Evolutionary conservation across 139 green algal genomes (phyloP), one percentile per base, ranked within the genome.

Genomic region (Micromonas pusilla): DNA sequence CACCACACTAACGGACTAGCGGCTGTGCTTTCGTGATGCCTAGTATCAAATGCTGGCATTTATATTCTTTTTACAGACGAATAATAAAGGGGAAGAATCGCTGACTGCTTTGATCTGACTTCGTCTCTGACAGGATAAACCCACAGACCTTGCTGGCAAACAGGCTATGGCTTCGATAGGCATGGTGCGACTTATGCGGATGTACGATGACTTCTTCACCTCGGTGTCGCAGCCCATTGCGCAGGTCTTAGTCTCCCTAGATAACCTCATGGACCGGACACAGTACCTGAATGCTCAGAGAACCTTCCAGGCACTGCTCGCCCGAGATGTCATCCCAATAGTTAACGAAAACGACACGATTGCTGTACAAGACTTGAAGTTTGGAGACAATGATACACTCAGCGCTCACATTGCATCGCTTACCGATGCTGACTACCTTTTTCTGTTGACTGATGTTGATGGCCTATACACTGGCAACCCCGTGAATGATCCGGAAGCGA

Each of bases 351-450:
- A 98, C 77, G 89, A 84, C 28, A 77, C 80, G 21, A 52, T 81
- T 0, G 80, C 73, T 0, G 45, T 79, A 52, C 54, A 75, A 28
- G 86, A 97, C 84, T 85, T 94, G n/a, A 88, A 91, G n/a, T 92
- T 97, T 84, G 93, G 93, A 30, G 93, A 98, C 89, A 98, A 98
- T 76, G 93, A 98, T 84, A 96, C 91, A 3, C 86, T 98, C 19
- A 90, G 88, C 0, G 92, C 93, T 0, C 91, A 96, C 81, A 90
- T 97, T 33, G 92, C 93, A 0, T 91, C 91, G 1, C 84, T 97
- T 39, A 88, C 96, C 38, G 80, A 90, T 60, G 93, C 93, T 0
- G 90, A 96, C 81, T 97, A 90, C 87, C 83, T 97, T 4, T 96
- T 97, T 79, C 86, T 97, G 60, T 86, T 96, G 71, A 97, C 93